These are phyloP conservation scores for Pharnaceum exiguum DNA, from an alignment of 148 eudicot genomes.

Conservation along the genomic window DNA sequence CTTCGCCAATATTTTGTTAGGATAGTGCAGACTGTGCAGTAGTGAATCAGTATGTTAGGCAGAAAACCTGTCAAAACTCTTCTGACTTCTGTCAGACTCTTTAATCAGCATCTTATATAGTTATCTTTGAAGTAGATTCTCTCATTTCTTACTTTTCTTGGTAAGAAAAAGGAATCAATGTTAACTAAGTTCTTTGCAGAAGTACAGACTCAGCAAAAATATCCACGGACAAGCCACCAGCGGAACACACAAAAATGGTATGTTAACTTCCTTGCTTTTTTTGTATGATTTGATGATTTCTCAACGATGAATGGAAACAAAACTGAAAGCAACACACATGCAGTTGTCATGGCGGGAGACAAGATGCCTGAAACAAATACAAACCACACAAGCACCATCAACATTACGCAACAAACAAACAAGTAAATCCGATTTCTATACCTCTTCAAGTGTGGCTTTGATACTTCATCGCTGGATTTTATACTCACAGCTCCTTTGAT, in stretches of 20 bases:
- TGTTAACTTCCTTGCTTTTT: constrained; percentile 1
- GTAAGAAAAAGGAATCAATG: constrained; percentile 5
- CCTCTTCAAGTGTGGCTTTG: neutral
- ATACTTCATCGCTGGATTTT: neutral
- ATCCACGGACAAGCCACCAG: constrained; percentile 58
- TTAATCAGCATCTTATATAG: neutral
- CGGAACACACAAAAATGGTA: constrained; percentile 58
- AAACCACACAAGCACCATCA: constrained; percentile 40
- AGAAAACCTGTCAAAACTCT: no score
- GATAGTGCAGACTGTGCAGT: no score
- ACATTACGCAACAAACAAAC: constrained; percentile 45
- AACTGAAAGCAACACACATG: constrained; percentile 8
- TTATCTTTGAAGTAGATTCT: neutral
- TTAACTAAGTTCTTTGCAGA: constrained; percentile 42
- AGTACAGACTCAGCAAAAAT: constrained; percentile 89
- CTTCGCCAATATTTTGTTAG: neutral
- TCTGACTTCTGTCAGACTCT: no score
- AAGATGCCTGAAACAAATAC: constrained; percentile 43
- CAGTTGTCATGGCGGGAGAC: constrained; percentile 42
- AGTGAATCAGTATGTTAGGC: no score
- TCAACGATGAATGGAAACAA: neutral
- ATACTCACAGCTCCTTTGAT: constrained; percentile 5
- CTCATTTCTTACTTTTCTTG: constrained; percentile 3
- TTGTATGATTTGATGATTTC: neutral
- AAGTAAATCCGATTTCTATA: constrained; percentile 35